Evolutionary conservation across 2,329 filamentous ascomycete species (phyloP), one percentile per base, ranked within the genome.

Genomic region (Phyllosticta paracitricarpa): DNA sequence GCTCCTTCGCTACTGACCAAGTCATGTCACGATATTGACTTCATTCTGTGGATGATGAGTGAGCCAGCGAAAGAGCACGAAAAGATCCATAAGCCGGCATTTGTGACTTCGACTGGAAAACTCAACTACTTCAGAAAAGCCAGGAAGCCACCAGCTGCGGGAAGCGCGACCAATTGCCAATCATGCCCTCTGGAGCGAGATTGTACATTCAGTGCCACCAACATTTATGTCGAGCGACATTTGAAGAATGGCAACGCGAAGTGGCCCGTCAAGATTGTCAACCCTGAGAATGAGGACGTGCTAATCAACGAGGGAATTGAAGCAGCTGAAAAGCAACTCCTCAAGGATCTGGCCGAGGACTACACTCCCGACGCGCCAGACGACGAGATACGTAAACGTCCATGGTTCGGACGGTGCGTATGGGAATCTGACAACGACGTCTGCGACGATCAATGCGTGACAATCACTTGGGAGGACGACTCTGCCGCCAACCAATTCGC

Each of bases 21-120:
- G 75, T 95, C 90, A 63, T 97, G 94, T 67, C 94, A 99, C 69
- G 94, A 99, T 68, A 89, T 99, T 57, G 94, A 99, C 70, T 84
- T 97, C 62, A 77, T 97, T 4, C 79, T 97, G 17, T 99, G 94
- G 94, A 77, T 97, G 55, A 81, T 97, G 10, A 58, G 60, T 26
- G 60, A 58, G 35, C 60, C 60, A 12, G 60, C 60, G 1, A 54
- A 51, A 22, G 51, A 24, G 17, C 56, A 56, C 10, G 60, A 62
- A 24, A 62, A 56, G 56, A 35, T 54, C 19, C 92, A 97, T 72
- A 78, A 93, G 0, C 93, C 93, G 0, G 81, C 84, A 5, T 83
- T 81, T 1, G 81, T 97, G n/a, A 82, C 85, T 0, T 96, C 91
- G 0, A 82, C 82, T 0, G 94, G 93, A 2, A 82, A 83, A 0